A percentile compares a stretch with the other conserved stretches of the same genome.
phyloP scores from a whole-genome alignment of 192 early-diverging fungal species.

The Coemansia sp. region DNA sequence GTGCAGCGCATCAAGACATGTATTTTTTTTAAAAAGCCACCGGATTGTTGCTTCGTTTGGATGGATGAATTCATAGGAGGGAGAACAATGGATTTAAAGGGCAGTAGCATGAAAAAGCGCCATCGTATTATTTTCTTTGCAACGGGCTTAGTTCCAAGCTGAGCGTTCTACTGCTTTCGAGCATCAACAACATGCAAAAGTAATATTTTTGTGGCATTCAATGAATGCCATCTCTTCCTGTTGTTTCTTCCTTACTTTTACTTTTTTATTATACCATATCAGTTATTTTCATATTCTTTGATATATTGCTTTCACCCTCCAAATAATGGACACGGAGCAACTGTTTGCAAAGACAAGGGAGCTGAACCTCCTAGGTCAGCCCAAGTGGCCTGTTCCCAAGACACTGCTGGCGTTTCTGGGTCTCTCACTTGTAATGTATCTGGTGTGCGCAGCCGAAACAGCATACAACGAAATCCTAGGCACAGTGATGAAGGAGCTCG shows the following conservation, averaged over 20 bases:
- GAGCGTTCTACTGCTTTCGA: background rate
- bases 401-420: conserved; percentile 24
- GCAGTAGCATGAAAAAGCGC: background rate
- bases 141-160: background rate
- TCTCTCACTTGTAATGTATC: conserved; percentile 65
- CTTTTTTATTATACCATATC: background rate
- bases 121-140: background rate
- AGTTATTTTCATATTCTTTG: background rate
- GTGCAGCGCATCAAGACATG: no score
- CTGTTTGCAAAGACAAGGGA: conserved; percentile 5
- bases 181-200: background rate
- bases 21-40: no score
- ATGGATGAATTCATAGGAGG: no score
- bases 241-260: background rate
- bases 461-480: conserved; percentile 79
- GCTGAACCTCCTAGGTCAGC: conserved; percentile 47
- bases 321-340: background rate
- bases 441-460: conserved; percentile 77
- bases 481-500: conserved; percentile 68
- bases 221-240: no score
- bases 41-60: no score
- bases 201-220: background rate
- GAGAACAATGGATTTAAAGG: background rate
- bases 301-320: background rate
- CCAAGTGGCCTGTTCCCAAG: conserved; percentile 31